A percentile compares a stretch with the other conserved stretches of the same genome.
These are phyloP conservation scores for Avicennia marina DNA, from an alignment of 257 asterid species.

Conservation along the genomic window DNA sequence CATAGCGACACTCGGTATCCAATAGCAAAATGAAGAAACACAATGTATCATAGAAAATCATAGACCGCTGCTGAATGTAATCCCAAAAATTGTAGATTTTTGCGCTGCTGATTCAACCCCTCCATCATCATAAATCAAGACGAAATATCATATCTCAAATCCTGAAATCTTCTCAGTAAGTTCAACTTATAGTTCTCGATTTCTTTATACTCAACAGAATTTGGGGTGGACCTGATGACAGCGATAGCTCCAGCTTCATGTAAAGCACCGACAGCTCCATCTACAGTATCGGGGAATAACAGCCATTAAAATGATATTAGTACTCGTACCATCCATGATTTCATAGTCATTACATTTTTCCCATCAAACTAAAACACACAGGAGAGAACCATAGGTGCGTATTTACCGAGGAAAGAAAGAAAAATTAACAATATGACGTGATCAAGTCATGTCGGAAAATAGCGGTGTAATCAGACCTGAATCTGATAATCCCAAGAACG, in stretches of 20 bases:
- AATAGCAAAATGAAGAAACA: no score
- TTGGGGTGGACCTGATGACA: constrained; percentile 42
- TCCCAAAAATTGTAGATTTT: no score
- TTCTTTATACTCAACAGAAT: constrained; percentile 49
- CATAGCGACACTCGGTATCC: no score
- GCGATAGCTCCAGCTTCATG: constrained; percentile 61
- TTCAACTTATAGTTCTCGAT: constrained; percentile 47
- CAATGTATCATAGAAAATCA: no score
- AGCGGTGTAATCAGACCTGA: no score
- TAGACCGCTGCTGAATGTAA: no score
- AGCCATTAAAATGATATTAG: not conserved
- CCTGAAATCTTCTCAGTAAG: constrained; percentile 46
- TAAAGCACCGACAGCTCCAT: constrained; percentile 55
- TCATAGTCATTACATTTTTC: not conserved
- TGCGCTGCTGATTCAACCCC: no score
- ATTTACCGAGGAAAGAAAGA: no score
- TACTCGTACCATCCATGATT: not conserved
- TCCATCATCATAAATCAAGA: not conserved
- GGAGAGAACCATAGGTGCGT: no score
- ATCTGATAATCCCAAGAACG: no score
- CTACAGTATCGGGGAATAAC: constrained; percentile 30
- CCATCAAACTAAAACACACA: not conserved
- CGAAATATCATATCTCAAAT: constrained; percentile 27
- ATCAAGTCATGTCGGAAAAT: no score
- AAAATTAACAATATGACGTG: no score